phyloP scores from a whole-genome alignment of 1,284 basidiomycete genomes.

The Spongispora temasekensis region DNA sequence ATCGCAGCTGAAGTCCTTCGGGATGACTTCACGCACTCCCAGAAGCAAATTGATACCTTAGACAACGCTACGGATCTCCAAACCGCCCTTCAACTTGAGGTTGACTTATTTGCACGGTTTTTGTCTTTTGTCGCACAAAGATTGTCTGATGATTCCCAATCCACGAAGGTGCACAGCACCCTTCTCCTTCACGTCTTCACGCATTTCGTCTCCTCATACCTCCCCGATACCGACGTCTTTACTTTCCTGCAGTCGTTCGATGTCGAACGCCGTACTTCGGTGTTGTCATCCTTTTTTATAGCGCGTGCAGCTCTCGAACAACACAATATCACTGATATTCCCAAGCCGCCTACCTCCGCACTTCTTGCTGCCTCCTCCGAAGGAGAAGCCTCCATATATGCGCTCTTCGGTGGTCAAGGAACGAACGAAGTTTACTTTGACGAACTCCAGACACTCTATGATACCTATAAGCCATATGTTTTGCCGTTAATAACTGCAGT shows the following conservation, averaged over 20 bases:
- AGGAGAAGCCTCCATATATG: slow-evolving; percentile 83
- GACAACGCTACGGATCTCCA: slow-evolving; percentile 55
- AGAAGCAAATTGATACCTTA: slow-evolving; percentile 56
- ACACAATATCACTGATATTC: slow-evolving; percentile 58
- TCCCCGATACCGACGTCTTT: slow-evolving; percentile 78
- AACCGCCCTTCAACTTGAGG: slow-evolving; percentile 59
- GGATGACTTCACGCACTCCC: slow-evolving; percentile 79
- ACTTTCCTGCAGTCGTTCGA: slow-evolving; percentile 77
- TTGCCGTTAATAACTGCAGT: slow-evolving; percentile 67
- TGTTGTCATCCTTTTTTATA: slow-evolving; percentile 82
- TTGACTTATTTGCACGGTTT: slow-evolving; percentile 82
- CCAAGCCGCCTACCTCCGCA: slow-evolving; percentile 68
- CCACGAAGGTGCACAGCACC: slow-evolving; percentile 58
- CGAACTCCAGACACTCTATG: slow-evolving; percentile 90
- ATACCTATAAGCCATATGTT: slow-evolving; percentile 89
- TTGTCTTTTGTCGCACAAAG: slow-evolving; percentile 71
- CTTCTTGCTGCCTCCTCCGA: slow-evolving; percentile 72
- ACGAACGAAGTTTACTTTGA: slow-evolving; percentile 98
- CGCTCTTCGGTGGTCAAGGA: slow-evolving; percentile 98
- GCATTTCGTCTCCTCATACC: slow-evolving; percentile 79
- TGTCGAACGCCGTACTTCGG: slow-evolving; percentile 71
- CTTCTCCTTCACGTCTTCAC: slow-evolving; percentile 75
- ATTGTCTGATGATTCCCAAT: slow-evolving; percentile 55
- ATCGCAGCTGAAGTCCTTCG: slow-evolving; percentile 85
- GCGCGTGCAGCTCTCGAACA: slow-evolving; percentile 76